These are phyloP conservation scores for Euphorbia celastroides DNA, from an alignment of 441 rosid species.

Conservation along the genomic window DNA sequence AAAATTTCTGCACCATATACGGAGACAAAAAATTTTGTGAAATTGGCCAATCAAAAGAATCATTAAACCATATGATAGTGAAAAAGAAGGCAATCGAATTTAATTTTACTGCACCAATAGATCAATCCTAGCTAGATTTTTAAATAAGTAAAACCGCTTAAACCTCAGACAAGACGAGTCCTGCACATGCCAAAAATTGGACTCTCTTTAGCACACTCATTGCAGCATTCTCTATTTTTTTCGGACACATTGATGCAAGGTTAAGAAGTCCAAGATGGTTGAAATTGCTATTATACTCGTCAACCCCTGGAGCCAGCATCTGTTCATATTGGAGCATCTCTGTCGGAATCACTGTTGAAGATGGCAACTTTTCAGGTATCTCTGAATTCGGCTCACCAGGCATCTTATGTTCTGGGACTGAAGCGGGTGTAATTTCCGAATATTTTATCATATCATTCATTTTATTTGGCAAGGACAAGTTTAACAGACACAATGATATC, in stretches of 20 bases:
- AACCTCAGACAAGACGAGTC: not conserved
- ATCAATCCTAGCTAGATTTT: not conserved
- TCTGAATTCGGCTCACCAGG: not conserved
- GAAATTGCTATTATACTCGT: not conserved
- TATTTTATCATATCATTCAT: not conserved
- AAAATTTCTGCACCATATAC: not conserved
- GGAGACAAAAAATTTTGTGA: no score
- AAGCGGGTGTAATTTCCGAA: not conserved
- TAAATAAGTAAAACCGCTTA: no score
- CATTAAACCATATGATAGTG: no score
- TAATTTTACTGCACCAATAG: no score
- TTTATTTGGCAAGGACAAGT: not conserved
- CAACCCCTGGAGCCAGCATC: not conserved
- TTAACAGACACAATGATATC: not conserved
- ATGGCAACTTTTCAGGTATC: not conserved
- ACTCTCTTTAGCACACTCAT: not conserved
- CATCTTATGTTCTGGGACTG: not conserved
- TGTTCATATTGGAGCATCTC: not conserved
- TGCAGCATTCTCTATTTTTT: not conserved
- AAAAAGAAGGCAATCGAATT: not conserved
- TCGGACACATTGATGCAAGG: not conserved
- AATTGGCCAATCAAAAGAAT: not conserved
- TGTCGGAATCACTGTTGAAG: no score
- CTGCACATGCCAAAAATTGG: not conserved
- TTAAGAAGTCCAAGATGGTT: not conserved